Conservation (phyloP, 2,329 filamentous ascomycete genomes). For the Botryosphaeria dothidea region DNA sequence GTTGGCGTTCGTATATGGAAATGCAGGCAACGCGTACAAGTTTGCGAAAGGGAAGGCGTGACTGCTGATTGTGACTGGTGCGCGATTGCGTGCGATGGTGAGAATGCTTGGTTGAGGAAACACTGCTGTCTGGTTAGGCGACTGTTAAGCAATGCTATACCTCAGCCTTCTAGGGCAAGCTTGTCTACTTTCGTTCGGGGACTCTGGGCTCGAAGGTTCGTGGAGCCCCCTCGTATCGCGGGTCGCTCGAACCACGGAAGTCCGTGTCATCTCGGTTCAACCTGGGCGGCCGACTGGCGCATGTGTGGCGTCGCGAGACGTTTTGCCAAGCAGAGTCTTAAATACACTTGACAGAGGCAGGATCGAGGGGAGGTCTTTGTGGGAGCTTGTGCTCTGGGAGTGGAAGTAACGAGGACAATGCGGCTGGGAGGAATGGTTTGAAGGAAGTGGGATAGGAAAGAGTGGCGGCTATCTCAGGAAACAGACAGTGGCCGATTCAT, state of each 20-base stretch:
- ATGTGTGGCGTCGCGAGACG: not conserved
- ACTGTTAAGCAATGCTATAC: conserved; percentile 5
- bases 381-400: not conserved
- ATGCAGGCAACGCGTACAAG: not conserved
- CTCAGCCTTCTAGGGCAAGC: not conserved
- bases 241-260: not conserved
- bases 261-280: conserved; percentile 14
- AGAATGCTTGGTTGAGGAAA: not conserved
- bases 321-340: not conserved
- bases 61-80: not conserved
- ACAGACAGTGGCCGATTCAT: not conserved
- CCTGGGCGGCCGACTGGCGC: no score
- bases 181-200: not conserved
- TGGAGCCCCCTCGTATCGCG: not conserved
- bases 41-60: not conserved
- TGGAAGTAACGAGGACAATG: not conserved
- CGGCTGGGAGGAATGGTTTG: conserved; percentile 5
- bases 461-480: not conserved
- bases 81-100: not conserved
- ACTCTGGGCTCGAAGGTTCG: not conserved
- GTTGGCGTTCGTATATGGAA: not conserved
- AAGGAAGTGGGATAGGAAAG: not conserved
- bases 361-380: not conserved
- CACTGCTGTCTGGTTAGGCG: not conserved
- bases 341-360: not conserved